These are phyloP conservation scores for Thielaviopsis ethacetica DNA, from an alignment of 2,329 filamentous ascomycete genomes.

Conservation along the genomic window DNA sequence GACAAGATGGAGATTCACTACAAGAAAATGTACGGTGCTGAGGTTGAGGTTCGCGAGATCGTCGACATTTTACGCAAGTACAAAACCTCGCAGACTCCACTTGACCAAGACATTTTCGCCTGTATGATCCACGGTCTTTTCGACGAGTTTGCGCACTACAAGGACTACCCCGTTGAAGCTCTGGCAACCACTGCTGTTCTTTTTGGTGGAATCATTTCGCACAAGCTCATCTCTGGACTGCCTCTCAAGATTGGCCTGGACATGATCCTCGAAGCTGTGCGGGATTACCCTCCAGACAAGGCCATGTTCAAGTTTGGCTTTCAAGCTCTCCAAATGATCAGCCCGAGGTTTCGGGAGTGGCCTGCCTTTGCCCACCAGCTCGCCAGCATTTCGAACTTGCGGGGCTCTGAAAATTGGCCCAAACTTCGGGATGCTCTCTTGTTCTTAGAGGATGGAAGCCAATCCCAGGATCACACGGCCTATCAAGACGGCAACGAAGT, in stretches of 20 bases:
- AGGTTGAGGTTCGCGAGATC: slow-evolving; percentile 72
- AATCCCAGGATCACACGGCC: not conserved
- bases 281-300: slow-evolving; percentile 65
- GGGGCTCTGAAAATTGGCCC: slow-evolving; percentile 68
- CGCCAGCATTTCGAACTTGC: slow-evolving; percentile 63
- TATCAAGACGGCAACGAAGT: slow-evolving; percentile 1
- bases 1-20: slow-evolving; percentile 94
- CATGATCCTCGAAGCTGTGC: slow-evolving; percentile 94
- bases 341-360: slow-evolving; percentile 76
- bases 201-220: slow-evolving; percentile 92
- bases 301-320: slow-evolving; percentile 98
- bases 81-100: slow-evolving; percentile 68
- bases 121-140: slow-evolving; percentile 98
- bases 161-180: slow-evolving; percentile 90
- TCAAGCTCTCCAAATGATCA: slow-evolving; percentile 81
- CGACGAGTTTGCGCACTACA: slow-evolving; percentile 91
- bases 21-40: slow-evolving; percentile 92
- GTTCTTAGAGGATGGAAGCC: slow-evolving; percentile 3
- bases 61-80: slow-evolving; percentile 72
- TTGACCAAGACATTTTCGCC: slow-evolving; percentile 87
- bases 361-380: slow-evolving; percentile 84
- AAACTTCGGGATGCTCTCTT: slow-evolving; percentile 24
- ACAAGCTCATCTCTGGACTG: slow-evolving; percentile 76
- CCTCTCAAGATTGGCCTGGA: slow-evolving; percentile 86
- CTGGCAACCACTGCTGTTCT: slow-evolving; percentile 89